Conservation (phyloP, 2,329 filamentous ascomycete genomes). For the Venturia oleaginea region DNA sequence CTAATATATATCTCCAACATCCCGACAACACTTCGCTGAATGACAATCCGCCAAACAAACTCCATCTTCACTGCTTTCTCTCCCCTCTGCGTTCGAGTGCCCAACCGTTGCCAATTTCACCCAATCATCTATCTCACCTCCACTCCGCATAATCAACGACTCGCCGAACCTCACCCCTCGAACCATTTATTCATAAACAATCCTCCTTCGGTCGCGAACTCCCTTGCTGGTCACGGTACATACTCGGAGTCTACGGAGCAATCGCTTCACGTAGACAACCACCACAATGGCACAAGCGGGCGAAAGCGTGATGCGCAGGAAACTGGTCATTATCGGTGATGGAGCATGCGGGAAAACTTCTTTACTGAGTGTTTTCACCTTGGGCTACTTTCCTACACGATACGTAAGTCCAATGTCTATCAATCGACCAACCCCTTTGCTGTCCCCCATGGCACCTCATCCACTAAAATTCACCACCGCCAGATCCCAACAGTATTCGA, state of each 20-base stretch:
- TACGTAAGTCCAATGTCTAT: constrained; percentile 42
- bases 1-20: not conserved
- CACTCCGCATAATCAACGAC: not conserved
- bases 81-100: not conserved
- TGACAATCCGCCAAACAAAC: not conserved
- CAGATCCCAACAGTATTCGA: constrained; percentile 96
- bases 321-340: constrained; percentile 93
- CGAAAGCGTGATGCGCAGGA: constrained; percentile 64
- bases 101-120: not conserved
- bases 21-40: not conserved
- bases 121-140: not conserved
- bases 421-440: not conserved
- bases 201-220: not conserved
- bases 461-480: constrained; percentile 1
- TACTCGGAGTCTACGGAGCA: constrained; percentile 11
- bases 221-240: not conserved
- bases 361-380: constrained; percentile 91
- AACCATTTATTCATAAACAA: not conserved
- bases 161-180: not conserved
- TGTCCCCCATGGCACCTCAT: not conserved
- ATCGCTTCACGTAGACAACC: constrained; percentile 15
- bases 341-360: constrained; percentile 98
- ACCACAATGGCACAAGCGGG: constrained; percentile 30
- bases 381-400: constrained; percentile 91
- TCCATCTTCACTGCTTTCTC: not conserved